Evolutionary conservation across 2,329 filamentous ascomycete species (phyloP).

Genomic region (Beauveria caledonica): DNA sequence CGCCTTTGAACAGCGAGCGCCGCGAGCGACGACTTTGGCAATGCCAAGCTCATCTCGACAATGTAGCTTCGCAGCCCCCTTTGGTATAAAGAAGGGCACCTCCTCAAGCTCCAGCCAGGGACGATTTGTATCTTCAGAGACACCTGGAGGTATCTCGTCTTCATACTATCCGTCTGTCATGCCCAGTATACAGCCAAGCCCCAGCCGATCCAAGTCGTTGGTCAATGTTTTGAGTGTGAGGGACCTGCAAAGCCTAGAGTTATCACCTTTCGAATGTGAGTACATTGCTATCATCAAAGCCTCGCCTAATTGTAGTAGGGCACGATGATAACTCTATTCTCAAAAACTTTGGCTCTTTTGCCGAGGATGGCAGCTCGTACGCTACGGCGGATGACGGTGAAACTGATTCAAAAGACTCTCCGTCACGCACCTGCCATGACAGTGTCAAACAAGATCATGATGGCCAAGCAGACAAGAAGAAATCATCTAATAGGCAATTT

Average conservation of each 20-base stretch:
- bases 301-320: slow-evolving; percentile 14
- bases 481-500: not conserved
- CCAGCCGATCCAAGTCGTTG: slow-evolving; percentile 19
- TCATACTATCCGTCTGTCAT: slow-evolving; percentile 24
- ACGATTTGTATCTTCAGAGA: slow-evolving; percentile 12
- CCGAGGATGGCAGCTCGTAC: slow-evolving; percentile 20
- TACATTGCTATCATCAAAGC: not conserved
- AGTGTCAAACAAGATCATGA: not conserved
- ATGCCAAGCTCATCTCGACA: not conserved
- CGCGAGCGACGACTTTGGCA: not conserved
- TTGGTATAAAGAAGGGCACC: not conserved
- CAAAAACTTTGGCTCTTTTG: slow-evolving; percentile 15
- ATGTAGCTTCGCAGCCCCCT: not conserved
- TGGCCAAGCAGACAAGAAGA: not conserved
- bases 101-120: not conserved
- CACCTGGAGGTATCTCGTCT: slow-evolving; percentile 23
- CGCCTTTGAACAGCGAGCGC: not conserved
- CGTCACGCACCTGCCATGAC: not conserved
- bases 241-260: slow-evolving; percentile 27
- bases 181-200: slow-evolving; percentile 27
- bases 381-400: slow-evolving; percentile 18
- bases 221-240: slow-evolving; percentile 22
- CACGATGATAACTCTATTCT: slow-evolving; percentile 16
- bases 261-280: slow-evolving; percentile 29
- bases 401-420: not conserved